These are phyloP conservation scores for Ephemerocybe angulata DNA, from an alignment of 768 basidiomycete species.

Conservation along the genomic window DNA sequence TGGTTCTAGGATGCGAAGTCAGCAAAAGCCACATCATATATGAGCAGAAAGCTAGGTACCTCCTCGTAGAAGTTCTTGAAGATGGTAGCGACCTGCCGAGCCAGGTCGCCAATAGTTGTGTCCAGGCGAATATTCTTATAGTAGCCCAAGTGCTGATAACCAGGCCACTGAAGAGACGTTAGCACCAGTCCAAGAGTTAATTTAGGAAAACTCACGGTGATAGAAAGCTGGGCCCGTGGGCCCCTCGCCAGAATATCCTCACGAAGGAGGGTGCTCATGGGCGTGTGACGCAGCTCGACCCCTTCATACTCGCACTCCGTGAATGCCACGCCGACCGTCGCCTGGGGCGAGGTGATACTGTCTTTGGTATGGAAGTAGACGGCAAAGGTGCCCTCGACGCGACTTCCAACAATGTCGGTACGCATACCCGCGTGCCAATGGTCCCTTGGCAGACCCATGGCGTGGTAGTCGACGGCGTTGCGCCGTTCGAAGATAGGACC, in stretches of 20 bases:
- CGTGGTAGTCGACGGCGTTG: constrained; percentile 4
- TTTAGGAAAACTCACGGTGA: not conserved
- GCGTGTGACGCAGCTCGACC: not conserved
- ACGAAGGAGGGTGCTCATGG: not conserved
- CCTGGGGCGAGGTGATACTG: too few species aligned
- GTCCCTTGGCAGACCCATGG: not conserved
- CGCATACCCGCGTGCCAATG: not conserved
- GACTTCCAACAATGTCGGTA: not conserved
- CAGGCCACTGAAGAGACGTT: constrained; percentile 4
- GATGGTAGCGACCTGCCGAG: constrained; percentile 1
- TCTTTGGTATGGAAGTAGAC: not conserved
- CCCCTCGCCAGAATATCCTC: not conserved
- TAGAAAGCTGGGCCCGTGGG: not conserved
- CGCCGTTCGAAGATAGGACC: not conserved
- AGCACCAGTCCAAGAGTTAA: not conserved
- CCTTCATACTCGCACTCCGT: constrained; percentile 3
- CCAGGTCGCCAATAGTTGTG: constrained; percentile 1
- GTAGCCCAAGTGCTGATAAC: constrained; percentile 1
- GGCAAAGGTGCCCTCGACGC: not conserved
- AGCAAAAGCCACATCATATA: not conserved
- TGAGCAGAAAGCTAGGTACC: not conserved
- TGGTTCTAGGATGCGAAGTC: not conserved
- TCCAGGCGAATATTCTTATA: not conserved
- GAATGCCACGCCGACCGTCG: constrained; percentile 1
- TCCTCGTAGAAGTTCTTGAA: constrained; percentile 4